These are phyloP conservation scores for Pseudogymnoascus sp. DNA, from an alignment of 2,329 filamentous ascomycete genomes.

Conservation along the genomic window DNA sequence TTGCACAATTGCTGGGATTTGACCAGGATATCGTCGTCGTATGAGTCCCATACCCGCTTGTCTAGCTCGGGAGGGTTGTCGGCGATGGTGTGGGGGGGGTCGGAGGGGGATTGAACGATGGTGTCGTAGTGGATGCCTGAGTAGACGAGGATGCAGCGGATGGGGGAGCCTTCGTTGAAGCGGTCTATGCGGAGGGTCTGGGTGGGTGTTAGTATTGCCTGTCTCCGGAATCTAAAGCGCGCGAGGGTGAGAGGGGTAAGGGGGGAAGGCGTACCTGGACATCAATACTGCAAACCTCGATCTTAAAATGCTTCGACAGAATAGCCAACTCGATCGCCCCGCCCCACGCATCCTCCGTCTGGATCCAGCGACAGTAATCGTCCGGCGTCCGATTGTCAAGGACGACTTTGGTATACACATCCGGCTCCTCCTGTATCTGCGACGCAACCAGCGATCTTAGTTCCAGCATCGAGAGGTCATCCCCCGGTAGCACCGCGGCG, in stretches of 20 bases:
- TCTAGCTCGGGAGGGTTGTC: conserved; percentile 65
- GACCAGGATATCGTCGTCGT: conserved; percentile 58
- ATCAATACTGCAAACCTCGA: conserved; percentile 80
- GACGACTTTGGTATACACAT: conserved; percentile 66
- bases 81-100: conserved; percentile 44
- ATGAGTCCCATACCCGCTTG: conserved; percentile 47
- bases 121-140: conserved; percentile 92
- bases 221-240: background rate
- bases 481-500: conserved; percentile 57
- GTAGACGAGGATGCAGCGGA: conserved; percentile 74
- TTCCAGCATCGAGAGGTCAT: conserved; percentile 58
- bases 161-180: conserved; percentile 63
- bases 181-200: conserved; percentile 57
- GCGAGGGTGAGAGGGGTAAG: background rate
- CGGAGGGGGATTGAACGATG: conserved; percentile 63
- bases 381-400: conserved; percentile 59
- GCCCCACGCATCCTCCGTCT: conserved; percentile 75
- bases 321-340: conserved; percentile 86
- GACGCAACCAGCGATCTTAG: conserved; percentile 71
- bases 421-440: conserved; percentile 64
- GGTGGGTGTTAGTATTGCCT: conserved; percentile 17
- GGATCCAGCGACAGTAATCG: conserved; percentile 75
- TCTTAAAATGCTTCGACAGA: conserved; percentile 71
- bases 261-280: conserved; percentile 42
- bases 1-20: conserved; percentile 56